Base-by-base conservation (phyloP, 192 early-diverging fungal genomes). In the Ambispora gerdemannii region DNA sequence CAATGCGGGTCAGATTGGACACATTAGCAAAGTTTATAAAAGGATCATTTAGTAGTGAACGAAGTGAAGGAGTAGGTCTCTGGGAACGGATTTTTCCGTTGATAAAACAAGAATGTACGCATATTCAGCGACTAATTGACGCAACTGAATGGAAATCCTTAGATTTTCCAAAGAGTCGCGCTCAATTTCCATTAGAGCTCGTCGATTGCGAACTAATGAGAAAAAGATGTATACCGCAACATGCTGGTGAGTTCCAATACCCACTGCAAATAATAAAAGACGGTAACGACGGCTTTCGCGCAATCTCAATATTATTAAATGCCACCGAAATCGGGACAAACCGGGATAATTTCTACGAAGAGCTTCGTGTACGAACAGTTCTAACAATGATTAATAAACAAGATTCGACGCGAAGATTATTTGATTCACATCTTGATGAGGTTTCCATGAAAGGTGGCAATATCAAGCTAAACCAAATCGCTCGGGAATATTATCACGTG, bases 381-480 rank as follows among this genome's bases (percentile, higher is more conserved):
- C 33, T 60, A 19, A 31, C 28, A 60, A 60, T 60, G 56, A 31
- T 60, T 15, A 60, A 60, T 60, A 20, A 31, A 25, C 28, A n/a
- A 30, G 56, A 60, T 33, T 32, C 3, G 56, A 60, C 28, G 28
- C 22, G 56, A 7, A 20, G 28, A 15, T n/a, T 25, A 30, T 60
- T 60, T 60, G 56, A 60, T 32, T 32, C 28, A 0, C 56, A 60
- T 33, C 28, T 31, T 4, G 56, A 60, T 4, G 56, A 60, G 33
- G 33, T 60, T 30, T 60, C 56, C n/a, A 31, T 31, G n/a, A 60
- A 60, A 4, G 56, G 56, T 27, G 56, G 56, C 1, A 60, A 60
- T 30, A 60, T 60, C 8, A 60, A 25, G 1, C 28, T 31, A 2
- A 60, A 25, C 7, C 33, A 25, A 31, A 31, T 60, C 28, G 28